A percentile compares a stretch with the other conserved stretches of the same genome.
Evolutionary conservation across 495 filamentous ascomycete species (phyloP).

Genomic region (Podospora bellae-mahoneyi): DNA sequence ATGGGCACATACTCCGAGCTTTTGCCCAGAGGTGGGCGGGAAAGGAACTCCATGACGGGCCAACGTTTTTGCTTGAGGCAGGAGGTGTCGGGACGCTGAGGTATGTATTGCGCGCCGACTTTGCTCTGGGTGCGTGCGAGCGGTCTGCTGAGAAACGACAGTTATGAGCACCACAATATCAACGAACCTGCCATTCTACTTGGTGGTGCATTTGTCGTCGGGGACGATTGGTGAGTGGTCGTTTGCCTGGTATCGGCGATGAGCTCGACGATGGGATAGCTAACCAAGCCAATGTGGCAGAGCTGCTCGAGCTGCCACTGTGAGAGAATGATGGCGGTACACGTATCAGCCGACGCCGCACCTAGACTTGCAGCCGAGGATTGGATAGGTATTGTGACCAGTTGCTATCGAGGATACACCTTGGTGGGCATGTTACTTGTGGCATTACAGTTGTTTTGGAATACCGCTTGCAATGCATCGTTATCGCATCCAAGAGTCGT

Average conservation of each 20-base stretch:
- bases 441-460: not conserved
- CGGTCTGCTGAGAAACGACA: constrained; percentile 29
- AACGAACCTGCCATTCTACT: constrained; percentile 67
- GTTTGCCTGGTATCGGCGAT: not conserved
- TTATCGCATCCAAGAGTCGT: not conserved
- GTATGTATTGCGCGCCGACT: constrained; percentile 32
- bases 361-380: not conserved
- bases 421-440: not conserved
- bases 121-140: not conserved
- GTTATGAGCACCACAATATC: constrained; percentile 64
- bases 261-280: not conserved
- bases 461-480: not conserved
- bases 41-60: constrained; percentile 61
- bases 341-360: not conserved
- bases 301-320: not conserved
- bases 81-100: constrained; percentile 82
- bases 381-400: not conserved
- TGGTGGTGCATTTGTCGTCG: constrained; percentile 61
- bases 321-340: not conserved
- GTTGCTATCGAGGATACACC: not conserved
- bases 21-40: constrained; percentile 87
- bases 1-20: constrained; percentile 84
- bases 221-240: constrained; percentile 34
- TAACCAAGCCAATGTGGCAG: not conserved
- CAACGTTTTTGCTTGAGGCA: constrained; percentile 70